A percentile compares a stretch with the other conserved stretches of the same genome.
Conservation (phyloP, 805 yeast species). For the Phaffomyces antillensis region DNA sequence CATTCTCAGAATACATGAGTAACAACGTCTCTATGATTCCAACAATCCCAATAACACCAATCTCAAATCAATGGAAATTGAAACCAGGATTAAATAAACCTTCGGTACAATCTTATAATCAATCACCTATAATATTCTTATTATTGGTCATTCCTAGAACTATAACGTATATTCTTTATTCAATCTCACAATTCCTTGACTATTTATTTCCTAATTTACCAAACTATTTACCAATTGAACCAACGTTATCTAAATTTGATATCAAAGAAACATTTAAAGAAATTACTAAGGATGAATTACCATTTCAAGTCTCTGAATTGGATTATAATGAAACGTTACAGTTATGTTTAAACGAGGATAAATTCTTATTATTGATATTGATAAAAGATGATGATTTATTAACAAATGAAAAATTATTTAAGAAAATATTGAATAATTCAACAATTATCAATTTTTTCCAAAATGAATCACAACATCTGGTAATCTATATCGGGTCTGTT, state of each 20-base stretch:
- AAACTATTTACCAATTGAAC: constrained; percentile 25
- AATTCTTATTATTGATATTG: constrained; percentile 15
- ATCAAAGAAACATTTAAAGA: constrained; percentile 9
- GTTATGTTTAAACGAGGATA: constrained; percentile 14
- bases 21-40: constrained; percentile 13
- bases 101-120: constrained; percentile 1
- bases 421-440: constrained; percentile 36
- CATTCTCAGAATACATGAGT: neutral
- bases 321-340: constrained; percentile 19
- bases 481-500: constrained; percentile 60
- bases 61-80: constrained; percentile 24
- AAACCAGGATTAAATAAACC: constrained; percentile 9
- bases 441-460: neutral
- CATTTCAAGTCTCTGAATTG: constrained; percentile 10
- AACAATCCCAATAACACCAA: constrained; percentile 26
- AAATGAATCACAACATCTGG: constrained; percentile 35
- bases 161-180: constrained; percentile 34
- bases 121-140: constrained; percentile 39
- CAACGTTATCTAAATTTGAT: constrained; percentile 16
- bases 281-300: constrained; percentile 12
- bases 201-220: constrained; percentile 30
- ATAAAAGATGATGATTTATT: constrained; percentile 16
- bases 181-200: constrained; percentile 29
- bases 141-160: constrained; percentile 51
- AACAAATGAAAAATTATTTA: constrained; percentile 33